Evolutionary conservation across 306 rosid genomes (phyloP).

Genomic region (Lupinus albus): DNA sequence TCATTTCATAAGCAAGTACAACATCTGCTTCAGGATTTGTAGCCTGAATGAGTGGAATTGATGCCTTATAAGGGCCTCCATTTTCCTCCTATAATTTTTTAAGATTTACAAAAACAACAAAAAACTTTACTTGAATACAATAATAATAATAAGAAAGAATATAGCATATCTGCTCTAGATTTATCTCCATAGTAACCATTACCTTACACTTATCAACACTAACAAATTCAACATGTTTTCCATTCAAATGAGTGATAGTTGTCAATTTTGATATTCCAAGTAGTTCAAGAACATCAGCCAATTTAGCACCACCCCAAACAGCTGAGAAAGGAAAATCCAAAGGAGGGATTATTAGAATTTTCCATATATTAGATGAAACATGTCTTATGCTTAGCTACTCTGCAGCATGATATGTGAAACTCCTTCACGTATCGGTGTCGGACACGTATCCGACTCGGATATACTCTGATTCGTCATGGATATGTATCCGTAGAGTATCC

Average conservation of each 20-base stretch:
- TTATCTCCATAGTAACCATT: conserved; percentile 39
- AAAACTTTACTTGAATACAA: background rate
- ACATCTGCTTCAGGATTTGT: conserved; percentile 92
- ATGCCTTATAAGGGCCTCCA: conserved; percentile 97
- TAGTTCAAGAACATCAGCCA: conserved; percentile 88
- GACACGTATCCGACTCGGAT: too few relatives aligned
- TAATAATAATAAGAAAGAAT: conserved; percentile 16
- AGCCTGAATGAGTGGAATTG: conserved; percentile 89
- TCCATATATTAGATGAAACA: conserved; percentile 20
- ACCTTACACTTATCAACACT: conserved; percentile 94
- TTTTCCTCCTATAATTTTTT: conserved; percentile 73
- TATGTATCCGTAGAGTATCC: too few relatives aligned
- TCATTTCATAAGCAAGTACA: conserved; percentile 96
- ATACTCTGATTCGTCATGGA: too few relatives aligned
- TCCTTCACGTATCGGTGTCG: too few relatives aligned
- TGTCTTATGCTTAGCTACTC: conserved; percentile 26
- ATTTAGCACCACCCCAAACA: conserved; percentile 89
- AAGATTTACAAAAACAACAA: conserved; percentile 31
- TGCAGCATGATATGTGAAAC: too few relatives aligned
- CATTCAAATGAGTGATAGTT: conserved; percentile 59
- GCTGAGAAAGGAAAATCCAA: conserved; percentile 52
- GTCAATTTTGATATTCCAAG: conserved; percentile 76
- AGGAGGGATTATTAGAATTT: conserved; percentile 16
- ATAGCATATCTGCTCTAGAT: background rate
- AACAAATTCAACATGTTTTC: conserved; percentile 92